Evolutionary conservation across 257 asterid species (phyloP).

Genomic region (Solanum clarkiae): DNA sequence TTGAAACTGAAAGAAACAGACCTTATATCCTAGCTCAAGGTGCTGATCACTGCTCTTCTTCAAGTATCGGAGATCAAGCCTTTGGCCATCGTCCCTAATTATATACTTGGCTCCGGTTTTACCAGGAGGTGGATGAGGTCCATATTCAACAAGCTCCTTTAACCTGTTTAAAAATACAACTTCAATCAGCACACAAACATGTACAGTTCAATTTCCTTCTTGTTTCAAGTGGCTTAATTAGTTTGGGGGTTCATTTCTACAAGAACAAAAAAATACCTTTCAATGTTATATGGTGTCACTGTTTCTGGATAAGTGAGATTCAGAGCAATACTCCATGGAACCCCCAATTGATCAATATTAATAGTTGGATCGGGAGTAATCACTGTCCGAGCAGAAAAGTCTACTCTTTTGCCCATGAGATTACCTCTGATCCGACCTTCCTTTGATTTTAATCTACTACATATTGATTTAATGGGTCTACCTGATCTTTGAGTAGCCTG

Average conservation of each 20-base stretch:
- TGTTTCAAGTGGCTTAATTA: background rate
- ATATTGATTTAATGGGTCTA: slow-evolving; percentile 92
- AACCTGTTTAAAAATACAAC: slow-evolving; percentile 36
- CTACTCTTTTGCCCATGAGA: slow-evolving; percentile 98
- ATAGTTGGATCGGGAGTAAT: slow-evolving; percentile 98
- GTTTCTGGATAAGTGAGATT: slow-evolving; percentile 99
- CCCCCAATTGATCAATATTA: slow-evolving; percentile 92
- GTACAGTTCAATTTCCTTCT: background rate
- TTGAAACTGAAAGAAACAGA: slow-evolving; percentile 1
- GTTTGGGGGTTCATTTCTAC: background rate
- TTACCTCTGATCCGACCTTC: slow-evolving; percentile 98
- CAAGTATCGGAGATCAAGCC: slow-evolving; percentile 98
- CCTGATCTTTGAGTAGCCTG: slow-evolving; percentile 99
- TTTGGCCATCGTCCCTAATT: slow-evolving; percentile 97
- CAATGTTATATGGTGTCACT: slow-evolving; percentile 97
- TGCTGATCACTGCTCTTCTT: slow-evolving; percentile 97
- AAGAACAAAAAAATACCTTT: slow-evolving; percentile 40
- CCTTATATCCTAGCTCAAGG: slow-evolving; percentile 96
- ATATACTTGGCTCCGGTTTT: slow-evolving; percentile 98
- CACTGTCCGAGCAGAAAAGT: slow-evolving; percentile 98
- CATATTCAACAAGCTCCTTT: slow-evolving; percentile 96
- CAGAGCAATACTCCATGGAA: slow-evolving; percentile 98
- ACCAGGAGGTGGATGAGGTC: slow-evolving; percentile 99
- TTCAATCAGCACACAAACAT: slow-evolving; percentile 2
- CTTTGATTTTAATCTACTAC: slow-evolving; percentile 95